Percentiles rank a stretch among this genome's conserved stretches.
phyloP scores from a whole-genome alignment of 768 basidiomycete genomes.

The Podaxis pistillaris region DNA sequence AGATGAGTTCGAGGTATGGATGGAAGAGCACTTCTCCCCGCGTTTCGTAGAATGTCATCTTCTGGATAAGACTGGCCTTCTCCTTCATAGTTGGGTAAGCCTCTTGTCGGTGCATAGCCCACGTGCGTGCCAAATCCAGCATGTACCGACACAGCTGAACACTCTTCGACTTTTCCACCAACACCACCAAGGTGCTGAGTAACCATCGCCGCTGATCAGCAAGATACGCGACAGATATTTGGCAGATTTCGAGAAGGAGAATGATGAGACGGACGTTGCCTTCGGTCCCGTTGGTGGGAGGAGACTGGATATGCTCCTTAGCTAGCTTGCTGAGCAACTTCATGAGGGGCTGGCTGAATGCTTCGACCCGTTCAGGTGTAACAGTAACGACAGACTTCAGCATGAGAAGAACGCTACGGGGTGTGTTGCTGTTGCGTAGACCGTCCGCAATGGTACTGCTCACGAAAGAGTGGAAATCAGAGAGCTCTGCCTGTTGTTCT shows the following conservation, averaged over 20 bases:
- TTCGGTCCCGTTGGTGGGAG: constrained; percentile 51
- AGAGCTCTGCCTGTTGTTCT: constrained; percentile 66
- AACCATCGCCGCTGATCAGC: constrained; percentile 86
- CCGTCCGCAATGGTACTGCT: constrained; percentile 76
- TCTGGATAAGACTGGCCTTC: constrained; percentile 84
- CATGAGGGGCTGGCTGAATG: constrained; percentile 71
- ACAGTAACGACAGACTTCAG: constrained; percentile 81
- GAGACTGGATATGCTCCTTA: constrained; percentile 79
- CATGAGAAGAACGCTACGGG: constrained; percentile 84
- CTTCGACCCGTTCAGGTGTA: constrained; percentile 80
- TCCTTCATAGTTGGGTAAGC: constrained; percentile 93
- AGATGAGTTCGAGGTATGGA: constrained; percentile 84
- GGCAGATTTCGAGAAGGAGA: constrained; percentile 85
- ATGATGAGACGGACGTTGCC: constrained; percentile 63
- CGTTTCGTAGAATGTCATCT: constrained; percentile 82
- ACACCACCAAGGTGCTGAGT: constrained; percentile 69
- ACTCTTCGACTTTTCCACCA: constrained; percentile 91
- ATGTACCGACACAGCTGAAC: constrained; percentile 76
- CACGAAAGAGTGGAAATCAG: constrained; percentile 78
- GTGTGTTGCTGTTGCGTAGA: constrained; percentile 64
- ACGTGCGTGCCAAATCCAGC: constrained; percentile 81
- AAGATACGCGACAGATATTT: constrained; percentile 74
- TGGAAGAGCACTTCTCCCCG: constrained; percentile 79
- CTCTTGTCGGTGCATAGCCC: constrained; percentile 87
- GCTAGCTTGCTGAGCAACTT: constrained; percentile 82